Base-by-base conservation (phyloP, 1,284 basidiomycete genomes). In the Rhodofomes roseus region DNA sequence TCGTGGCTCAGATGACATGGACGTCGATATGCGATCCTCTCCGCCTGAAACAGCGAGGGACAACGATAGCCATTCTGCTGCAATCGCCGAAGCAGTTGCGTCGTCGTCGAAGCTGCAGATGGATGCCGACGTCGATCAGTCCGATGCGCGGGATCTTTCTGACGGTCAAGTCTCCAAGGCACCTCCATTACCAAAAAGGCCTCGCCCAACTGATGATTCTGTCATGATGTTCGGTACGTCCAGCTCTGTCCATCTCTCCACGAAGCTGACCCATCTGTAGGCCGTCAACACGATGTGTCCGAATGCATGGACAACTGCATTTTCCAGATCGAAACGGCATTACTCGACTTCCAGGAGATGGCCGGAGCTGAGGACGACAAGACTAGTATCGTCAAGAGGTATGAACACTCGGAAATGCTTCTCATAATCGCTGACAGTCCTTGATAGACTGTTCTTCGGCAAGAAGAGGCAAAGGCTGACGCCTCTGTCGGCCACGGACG, bases 271-370 rank as follows among this genome's bases (percentile, higher is more conserved):
- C 20, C n/a, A 25, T 40, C 40, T 16, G n/a, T 62, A 86, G 95
- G 95, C n/a, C 89, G 92, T 64, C 96, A 99, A 70, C 96, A 99
- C 70, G 96, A 99, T 71, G 96, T 98, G 2, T 92, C 96, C 0
- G 96, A 99, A 75, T 98, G 96, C 73, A 92, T 99, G 85, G 96
- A 99, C 76, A 99, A 99, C 68, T 96, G 96, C 76, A 90, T 99
- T 79, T 97, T 97, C 76, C 97, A 99, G 74, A 93, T 99, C 60
- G 96, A 99, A 74, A 91, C 93, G 9, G 96, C 95, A 0, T 74
- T 98, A 51, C 75, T 93, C 37, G 87, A 85, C 66, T 90, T 92
- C 64, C 88, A 90, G 55, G 88, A 87, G 14, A 74, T 85, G 61
- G 77, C 73, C 25, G 82, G 79, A 6, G 66, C 77, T 1, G 79